These are phyloP conservation scores for Lachnellula subtilissima DNA, from an alignment of 2,329 filamentous ascomycete genomes.

Conservation along the genomic window DNA sequence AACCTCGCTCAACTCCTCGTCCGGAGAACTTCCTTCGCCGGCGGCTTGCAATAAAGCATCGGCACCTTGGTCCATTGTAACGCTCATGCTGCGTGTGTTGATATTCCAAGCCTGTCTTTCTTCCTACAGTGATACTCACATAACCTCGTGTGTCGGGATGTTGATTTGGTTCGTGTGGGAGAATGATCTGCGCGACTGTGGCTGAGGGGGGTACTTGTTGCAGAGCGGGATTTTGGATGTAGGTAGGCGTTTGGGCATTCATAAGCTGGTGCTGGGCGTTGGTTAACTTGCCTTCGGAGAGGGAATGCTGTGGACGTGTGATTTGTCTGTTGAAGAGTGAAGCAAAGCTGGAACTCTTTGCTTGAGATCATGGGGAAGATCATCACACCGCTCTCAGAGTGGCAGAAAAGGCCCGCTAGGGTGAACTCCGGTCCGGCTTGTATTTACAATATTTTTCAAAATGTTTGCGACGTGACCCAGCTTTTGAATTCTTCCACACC, in stretches of 20 bases:
- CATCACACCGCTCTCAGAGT: background rate
- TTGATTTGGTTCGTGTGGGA: slow-evolving; percentile 3
- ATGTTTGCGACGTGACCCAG: background rate
- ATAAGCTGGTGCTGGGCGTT: slow-evolving; percentile 3
- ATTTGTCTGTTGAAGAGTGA: background rate
- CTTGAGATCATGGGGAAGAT: background rate
- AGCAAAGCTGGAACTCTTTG: background rate
- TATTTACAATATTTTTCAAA: background rate
- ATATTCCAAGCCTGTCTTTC: slow-evolving; percentile 22
- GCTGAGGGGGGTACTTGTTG: slow-evolving; percentile 1
- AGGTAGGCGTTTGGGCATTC: slow-evolving; percentile 5
- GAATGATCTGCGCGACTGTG: slow-evolving; percentile 9
- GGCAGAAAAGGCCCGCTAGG: no score
- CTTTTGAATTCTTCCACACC: background rate
- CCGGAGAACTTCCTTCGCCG: slow-evolving; percentile 21
- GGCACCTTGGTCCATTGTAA: slow-evolving; percentile 24
- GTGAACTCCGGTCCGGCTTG: background rate
- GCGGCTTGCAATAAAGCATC: slow-evolving; percentile 28
- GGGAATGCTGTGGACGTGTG: background rate
- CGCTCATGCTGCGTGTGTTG: slow-evolving; percentile 27
- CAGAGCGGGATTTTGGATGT: slow-evolving; percentile 1
- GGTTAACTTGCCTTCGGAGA: background rate
- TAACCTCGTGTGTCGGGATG: slow-evolving; percentile 24
- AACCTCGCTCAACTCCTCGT: slow-evolving; percentile 28
- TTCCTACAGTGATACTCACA: slow-evolving; percentile 23